Evolutionary conservation across 1,284 basidiomycete genomes (phyloP).

Genomic region (Agroathelia rolfsii): DNA sequence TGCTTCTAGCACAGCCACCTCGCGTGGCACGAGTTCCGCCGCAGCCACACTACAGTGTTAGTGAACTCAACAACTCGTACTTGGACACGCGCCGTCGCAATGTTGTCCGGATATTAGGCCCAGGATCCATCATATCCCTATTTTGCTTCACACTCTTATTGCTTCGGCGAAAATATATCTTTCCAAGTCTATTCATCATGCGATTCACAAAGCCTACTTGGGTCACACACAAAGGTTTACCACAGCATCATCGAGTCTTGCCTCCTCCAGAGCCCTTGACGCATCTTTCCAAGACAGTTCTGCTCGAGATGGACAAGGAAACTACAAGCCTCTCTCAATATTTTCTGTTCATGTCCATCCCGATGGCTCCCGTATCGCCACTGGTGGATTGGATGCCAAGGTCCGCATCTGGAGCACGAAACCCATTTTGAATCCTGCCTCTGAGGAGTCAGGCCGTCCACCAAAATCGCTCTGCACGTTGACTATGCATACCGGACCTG

Average conservation of each 20-base stretch:
- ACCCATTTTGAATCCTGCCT: constrained; percentile 72
- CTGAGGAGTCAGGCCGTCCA: constrained; percentile 66
- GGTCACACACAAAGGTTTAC: too few species aligned
- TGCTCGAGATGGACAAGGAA: constrained; percentile 21
- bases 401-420: constrained; percentile 96
- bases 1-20: too few species aligned
- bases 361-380: constrained; percentile 91
- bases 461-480: constrained; percentile 88
- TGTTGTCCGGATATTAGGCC: too few species aligned
- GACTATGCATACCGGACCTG: constrained; percentile 89
- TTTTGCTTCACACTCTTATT: too few species aligned
- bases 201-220: too few species aligned
- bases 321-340: constrained; percentile 73
- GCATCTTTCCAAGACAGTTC: constrained; percentile 15
- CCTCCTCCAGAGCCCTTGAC: neutral
- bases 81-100: too few species aligned
- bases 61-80: too few species aligned
- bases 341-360: constrained; percentile 93
- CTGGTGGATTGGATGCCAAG: constrained; percentile 91
- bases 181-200: too few species aligned
- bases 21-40: too few species aligned
- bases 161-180: too few species aligned
- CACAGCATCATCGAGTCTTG: neutral
- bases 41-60: too few species aligned
- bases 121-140: too few species aligned